Base-by-base conservation (phyloP, 768 basidiomycete species). In the Chalciporus piperatus region DNA sequence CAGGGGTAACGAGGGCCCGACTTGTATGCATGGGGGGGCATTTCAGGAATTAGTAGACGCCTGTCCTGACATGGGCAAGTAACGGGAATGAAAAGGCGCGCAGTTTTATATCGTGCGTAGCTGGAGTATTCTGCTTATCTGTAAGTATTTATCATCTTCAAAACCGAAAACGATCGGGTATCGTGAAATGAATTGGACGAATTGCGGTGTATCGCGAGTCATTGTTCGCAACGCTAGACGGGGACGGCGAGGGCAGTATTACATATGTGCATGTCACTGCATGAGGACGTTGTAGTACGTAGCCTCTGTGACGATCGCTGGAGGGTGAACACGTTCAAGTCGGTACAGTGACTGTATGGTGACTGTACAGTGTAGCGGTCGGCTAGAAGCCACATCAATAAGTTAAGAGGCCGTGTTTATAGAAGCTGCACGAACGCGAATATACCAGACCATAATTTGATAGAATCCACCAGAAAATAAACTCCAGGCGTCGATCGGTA, bases 261-360 rank as follows among this genome's bases (percentile, higher is more conserved):
- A 63, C 62, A 59, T 63, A 65, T 57, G n/a, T 46, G 28, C 22
- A 22, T 22, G 22, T 22, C 22, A 4, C 22, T 37, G 35, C 35
- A n/a, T 9, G 46, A 51, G 30, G 20, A 19, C 9, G 54, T 48
- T 50, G 62, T 63, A 63, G 62, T 63, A 63, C 62, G 62, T 63
- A 65, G 37, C 42, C 41, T 41, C 48, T 62, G 52, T 59, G 63
- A 65, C 63, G 60, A 63, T 63, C 63, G 60, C 47, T 49, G 32
- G 30, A 32, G 10, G 13, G 32, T 32, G 32, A n/a, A 32, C 32
- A 32, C 11, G 28, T 9, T 10, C n/a, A n/a, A n/a, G 38, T 17
- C n/a, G n/a, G 38, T 14, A 47, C 59, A 59, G 40, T n/a, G n/a
- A n/a, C n/a, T n/a, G n/a, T n/a, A n/a, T n/a, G n/a, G n/a, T n/a